These are phyloP conservation scores for Xerocomus brunneocitrinus DNA, from an alignment of 768 basidiomycete genomes.

Conservation along the genomic window DNA sequence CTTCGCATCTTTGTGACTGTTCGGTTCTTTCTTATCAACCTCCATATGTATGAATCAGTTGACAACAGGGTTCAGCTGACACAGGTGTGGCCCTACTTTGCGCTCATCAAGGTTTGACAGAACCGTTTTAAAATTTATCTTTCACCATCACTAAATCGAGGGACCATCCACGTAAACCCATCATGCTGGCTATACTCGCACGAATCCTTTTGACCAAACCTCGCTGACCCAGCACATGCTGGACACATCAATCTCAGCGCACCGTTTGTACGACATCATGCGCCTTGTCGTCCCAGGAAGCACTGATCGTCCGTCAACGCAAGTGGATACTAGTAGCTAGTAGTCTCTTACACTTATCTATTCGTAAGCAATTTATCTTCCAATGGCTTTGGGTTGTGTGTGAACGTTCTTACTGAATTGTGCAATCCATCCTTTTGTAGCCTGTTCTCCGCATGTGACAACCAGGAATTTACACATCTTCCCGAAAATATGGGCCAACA, in stretches of 20 bases:
- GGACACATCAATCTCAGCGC: conserved; percentile 12
- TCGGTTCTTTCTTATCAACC: conserved; percentile 21
- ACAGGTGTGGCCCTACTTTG: conserved; percentile 12
- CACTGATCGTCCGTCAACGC: background rate
- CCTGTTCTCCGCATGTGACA: conserved; percentile 16
- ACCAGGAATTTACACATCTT: conserved; percentile 4
- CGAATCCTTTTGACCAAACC: conserved; percentile 8
- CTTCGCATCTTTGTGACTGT: conserved; percentile 12
- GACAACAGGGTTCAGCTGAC: conserved; percentile 23
- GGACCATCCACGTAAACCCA: conserved; percentile 20
- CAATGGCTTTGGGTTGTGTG: conserved; percentile 3
- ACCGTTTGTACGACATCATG: background rate
- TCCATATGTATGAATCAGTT: conserved; percentile 21
- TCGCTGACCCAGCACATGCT: background rate
- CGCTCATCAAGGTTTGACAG: conserved; percentile 28
- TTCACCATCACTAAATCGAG: conserved; percentile 16
- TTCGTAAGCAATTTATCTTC: background rate
- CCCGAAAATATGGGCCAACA: conserved; percentile 4
- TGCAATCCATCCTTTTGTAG: conserved; percentile 10
- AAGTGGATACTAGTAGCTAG: background rate
- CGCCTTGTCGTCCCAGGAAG: background rate
- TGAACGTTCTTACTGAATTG: background rate
- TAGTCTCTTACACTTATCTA: background rate
- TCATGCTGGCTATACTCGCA: conserved; percentile 5
- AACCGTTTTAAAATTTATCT: conserved; percentile 15